Conservation (phyloP, 2,329 filamentous ascomycete species). For the Didymella pomorum region DNA sequence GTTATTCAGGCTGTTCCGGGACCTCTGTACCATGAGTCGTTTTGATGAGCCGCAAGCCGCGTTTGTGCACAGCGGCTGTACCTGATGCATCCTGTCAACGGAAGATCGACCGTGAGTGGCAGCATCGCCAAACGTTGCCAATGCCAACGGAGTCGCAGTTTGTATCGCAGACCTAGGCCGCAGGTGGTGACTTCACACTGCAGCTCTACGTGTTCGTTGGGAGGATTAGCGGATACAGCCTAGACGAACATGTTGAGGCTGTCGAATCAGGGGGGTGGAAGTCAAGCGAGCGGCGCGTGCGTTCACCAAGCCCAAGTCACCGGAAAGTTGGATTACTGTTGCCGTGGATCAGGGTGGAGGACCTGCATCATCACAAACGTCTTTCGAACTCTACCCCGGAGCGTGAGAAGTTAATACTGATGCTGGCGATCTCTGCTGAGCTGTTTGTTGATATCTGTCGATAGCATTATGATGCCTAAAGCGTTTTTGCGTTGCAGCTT, state of each 20-base stretch:
- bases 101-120: neutral
- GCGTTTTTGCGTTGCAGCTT: neutral
- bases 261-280: constrained; percentile 28
- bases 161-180: neutral
- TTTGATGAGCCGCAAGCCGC: constrained; percentile 18
- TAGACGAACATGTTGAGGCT: constrained; percentile 17
- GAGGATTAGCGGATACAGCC: constrained; percentile 13
- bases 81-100: constrained; percentile 12
- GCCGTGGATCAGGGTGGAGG: constrained; percentile 22
- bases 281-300: constrained; percentile 27
- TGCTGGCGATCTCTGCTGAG: neutral
- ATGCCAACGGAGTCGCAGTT: neutral
- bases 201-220: constrained; percentile 11
- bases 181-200: constrained; percentile 4
- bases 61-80: constrained; percentile 13
- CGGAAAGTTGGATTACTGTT: constrained; percentile 25
- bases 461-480: neutral
- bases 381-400: constrained; percentile 7
- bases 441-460: neutral
- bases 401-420: neutral
- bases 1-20: constrained; percentile 6
- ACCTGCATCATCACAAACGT: constrained; percentile 12
- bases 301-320: constrained; percentile 32
- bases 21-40: constrained; percentile 12
- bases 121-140: constrained; percentile 1